Conservation (phyloP, 257 asterid genomes). For the Knoxia roxburghii region DNA sequence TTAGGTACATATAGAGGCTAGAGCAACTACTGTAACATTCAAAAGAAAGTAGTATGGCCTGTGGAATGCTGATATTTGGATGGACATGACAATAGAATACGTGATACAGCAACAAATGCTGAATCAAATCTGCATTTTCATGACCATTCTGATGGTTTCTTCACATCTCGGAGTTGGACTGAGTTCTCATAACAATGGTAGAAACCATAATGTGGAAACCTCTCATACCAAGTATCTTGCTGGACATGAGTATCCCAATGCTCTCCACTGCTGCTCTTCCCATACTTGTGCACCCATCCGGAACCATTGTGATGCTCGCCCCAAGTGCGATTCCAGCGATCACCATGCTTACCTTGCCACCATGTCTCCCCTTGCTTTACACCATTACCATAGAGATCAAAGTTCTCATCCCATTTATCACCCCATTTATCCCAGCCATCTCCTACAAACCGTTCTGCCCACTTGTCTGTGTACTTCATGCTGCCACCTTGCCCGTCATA, state of each 20-base stretch:
- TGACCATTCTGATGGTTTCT: slow-evolving; percentile 72
- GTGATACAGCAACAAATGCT: background rate
- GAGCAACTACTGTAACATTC: no score
- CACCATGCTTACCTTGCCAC: slow-evolving; percentile 90
- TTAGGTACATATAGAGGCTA: no score
- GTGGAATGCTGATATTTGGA: background rate
- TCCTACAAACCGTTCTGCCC: slow-evolving; percentile 90
- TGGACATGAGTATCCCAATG: slow-evolving; percentile 85
- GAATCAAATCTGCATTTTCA: slow-evolving; percentile 1
- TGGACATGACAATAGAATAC: background rate
- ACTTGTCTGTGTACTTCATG: slow-evolving; percentile 84
- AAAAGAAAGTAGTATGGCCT: no score
- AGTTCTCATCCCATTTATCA: slow-evolving; percentile 93
- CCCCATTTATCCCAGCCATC: slow-evolving; percentile 98
- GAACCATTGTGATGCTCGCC: slow-evolving; percentile 94
- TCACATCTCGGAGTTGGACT: slow-evolving; percentile 57
- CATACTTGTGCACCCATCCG: slow-evolving; percentile 98
- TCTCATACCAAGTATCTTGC: slow-evolving; percentile 92
- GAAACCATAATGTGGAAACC: slow-evolving; percentile 82
- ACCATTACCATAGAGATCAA: slow-evolving; percentile 42
- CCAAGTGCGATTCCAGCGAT: slow-evolving; percentile 94
- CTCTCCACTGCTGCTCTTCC: slow-evolving; percentile 94
- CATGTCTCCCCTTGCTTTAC: slow-evolving; percentile 95
- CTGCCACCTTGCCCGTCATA: slow-evolving; percentile 91
- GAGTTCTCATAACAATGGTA: slow-evolving; percentile 91